Base-by-base conservation (phyloP, 108 stramenopile species). In the Nitzschia sp. region DNA sequence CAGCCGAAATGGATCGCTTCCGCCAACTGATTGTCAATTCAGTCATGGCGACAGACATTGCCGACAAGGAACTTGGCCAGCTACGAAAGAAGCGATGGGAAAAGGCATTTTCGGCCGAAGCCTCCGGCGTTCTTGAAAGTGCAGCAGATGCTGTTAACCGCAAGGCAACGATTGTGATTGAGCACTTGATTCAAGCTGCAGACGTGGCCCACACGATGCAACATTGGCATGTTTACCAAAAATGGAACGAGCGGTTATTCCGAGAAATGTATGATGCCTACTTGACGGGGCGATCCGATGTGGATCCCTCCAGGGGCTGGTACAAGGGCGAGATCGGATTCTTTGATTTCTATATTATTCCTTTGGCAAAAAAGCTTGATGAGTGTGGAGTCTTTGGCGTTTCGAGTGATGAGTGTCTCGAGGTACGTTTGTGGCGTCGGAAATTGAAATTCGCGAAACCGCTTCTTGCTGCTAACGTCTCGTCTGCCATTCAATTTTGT, bases 41-140 rank as follows among this genome's bases (percentile, higher is more conserved):
- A 2, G 62, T 64, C 5, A 64, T 64, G 62, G 62, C 62, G 17
- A 64, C 62, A 8, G 62, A 64, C 29, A 26, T 64, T 46, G 38
- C 26, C 19, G 62, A 64, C 26, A 45, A 45, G 26, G 62, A 46
- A 18, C 25, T 64, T 11, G 30, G 30, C 1, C 24, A 47, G 29
- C 62, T 64, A 9, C 38, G 62, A 26, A 64, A 64, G 24, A 31
- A 46, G 25, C 62, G 62, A 46, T 64, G 62, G 62, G 42, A 64
- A 1, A 64, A 64, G 42, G 62, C 62, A 1, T 64, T 64, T 59
- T 17, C 33, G 31, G 15, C 32, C 17, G 33, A 59, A 25, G 15
- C 25, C 17, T 18, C 21, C 1, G 18, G 26, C 2, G 15, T 24
- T 18, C 5, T 26, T 1, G 54, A 59, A 18, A 35, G 29, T 1